phyloP scores from a whole-genome alignment of 352 stramenopile genomes.

The Globisporangium okanoganense region DNA sequence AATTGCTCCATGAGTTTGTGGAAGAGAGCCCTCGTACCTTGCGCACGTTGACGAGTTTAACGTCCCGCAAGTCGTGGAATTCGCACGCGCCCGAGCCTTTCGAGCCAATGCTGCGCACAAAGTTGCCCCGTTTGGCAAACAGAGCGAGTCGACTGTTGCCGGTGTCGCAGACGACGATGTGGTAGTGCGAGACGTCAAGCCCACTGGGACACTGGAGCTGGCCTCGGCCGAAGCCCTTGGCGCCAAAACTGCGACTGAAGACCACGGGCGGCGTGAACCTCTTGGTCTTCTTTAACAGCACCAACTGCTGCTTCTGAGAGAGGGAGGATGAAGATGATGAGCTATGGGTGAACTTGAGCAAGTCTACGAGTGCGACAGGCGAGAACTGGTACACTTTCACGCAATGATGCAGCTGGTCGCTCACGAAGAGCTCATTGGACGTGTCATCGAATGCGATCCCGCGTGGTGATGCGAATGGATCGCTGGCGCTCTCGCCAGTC shows the following conservation, averaged over 20 bases:
- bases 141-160: slow-evolving; percentile 45
- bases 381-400: slow-evolving; percentile 43
- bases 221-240: slow-evolving; percentile 24
- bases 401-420: slow-evolving; percentile 46
- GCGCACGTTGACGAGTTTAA: slow-evolving; percentile 53
- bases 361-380: slow-evolving; percentile 1
- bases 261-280: neutral
- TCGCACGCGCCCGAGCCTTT: slow-evolving; percentile 32
- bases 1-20: neutral
- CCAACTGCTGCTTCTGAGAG: neutral
- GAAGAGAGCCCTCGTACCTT: slow-evolving; percentile 31
- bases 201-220: slow-evolving; percentile 39
- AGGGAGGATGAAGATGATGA: too few species aligned
- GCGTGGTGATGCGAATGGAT: slow-evolving; percentile 10
- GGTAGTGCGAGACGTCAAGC: slow-evolving; percentile 64
- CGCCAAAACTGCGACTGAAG: slow-evolving; percentile 24
- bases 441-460: slow-evolving; percentile 47
- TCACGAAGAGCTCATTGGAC: slow-evolving; percentile 56
- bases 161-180: slow-evolving; percentile 56
- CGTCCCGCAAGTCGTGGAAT: slow-evolving; percentile 49
- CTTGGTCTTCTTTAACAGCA: neutral
- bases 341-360: neutral
- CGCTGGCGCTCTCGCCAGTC: neutral
- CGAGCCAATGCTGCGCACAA: slow-evolving; percentile 37
- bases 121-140: slow-evolving; percentile 56